These are phyloP conservation scores for Cardamine chenopodiifolia DNA, from an alignment of 345 rosid species.

Conservation along the genomic window DNA sequence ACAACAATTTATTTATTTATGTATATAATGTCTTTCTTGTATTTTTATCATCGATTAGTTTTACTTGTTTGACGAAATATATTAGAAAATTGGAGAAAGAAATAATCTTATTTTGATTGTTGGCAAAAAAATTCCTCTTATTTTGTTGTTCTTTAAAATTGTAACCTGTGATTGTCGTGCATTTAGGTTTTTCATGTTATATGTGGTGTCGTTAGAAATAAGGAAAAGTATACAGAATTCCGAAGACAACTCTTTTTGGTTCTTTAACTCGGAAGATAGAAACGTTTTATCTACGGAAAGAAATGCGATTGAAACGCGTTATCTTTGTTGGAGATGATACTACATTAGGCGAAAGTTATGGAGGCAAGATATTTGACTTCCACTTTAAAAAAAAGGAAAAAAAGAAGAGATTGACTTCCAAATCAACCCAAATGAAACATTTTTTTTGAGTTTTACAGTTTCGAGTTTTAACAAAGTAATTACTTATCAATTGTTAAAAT, in stretches of 20 bases:
- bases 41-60: background rate
- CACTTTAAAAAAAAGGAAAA: background rate
- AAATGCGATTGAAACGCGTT: background rate
- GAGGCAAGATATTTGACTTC: background rate
- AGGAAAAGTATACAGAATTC: background rate
- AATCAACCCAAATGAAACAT: background rate
- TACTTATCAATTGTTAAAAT: too few relatives aligned
- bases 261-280: background rate
- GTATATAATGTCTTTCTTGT: background rate
- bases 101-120: background rate
- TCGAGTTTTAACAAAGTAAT: too few relatives aligned
- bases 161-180: background rate
- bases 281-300: background rate
- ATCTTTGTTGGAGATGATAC: background rate
- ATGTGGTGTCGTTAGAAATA: background rate
- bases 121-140: background rate
- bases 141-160: background rate
- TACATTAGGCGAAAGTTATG: background rate
- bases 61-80: background rate
- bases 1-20: background rate
- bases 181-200: background rate
- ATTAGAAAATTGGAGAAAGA: background rate
- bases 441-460: too few relatives aligned
- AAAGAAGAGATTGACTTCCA: background rate
- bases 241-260: background rate